These are phyloP conservation scores for Roridomyces roridus DNA, from an alignment of 768 basidiomycete genomes.

Conservation along the genomic window DNA sequence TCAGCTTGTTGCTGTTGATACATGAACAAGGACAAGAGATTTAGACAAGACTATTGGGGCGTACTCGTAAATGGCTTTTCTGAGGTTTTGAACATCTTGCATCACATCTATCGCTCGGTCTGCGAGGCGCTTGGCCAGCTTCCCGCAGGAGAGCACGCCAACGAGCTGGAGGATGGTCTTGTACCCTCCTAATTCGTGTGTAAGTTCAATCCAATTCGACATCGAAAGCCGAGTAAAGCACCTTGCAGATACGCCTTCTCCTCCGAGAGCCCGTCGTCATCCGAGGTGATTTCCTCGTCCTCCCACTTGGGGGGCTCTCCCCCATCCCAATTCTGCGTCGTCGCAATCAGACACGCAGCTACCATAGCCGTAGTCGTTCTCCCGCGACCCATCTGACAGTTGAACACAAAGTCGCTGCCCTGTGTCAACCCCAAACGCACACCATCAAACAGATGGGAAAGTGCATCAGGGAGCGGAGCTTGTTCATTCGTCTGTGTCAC, in stretches of 20 bases:
- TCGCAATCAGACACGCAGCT: slow-evolving; percentile 85
- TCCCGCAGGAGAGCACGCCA: slow-evolving; percentile 89
- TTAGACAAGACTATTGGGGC: slow-evolving; percentile 32
- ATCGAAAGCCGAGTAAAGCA: slow-evolving; percentile 34
- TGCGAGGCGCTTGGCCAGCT: slow-evolving; percentile 88
- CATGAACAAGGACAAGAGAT: slow-evolving; percentile 5
- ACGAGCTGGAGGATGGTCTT: slow-evolving; percentile 96
- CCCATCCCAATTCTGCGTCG: slow-evolving; percentile 64
- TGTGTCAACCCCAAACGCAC: slow-evolving; percentile 62
- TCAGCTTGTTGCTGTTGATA: slow-evolving; percentile 81
- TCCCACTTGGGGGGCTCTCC: slow-evolving; percentile 43
- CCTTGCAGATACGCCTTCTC: slow-evolving; percentile 91
- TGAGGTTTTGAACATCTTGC: slow-evolving; percentile 96
- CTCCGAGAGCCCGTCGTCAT: slow-evolving; percentile 83
- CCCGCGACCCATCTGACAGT: slow-evolving; percentile 95
- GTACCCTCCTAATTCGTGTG: slow-evolving; percentile 78
- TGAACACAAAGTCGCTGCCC: slow-evolving; percentile 87
- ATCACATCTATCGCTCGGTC: slow-evolving; percentile 90
- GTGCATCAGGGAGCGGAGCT: slow-evolving; percentile 89
- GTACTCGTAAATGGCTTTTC: slow-evolving; percentile 94
- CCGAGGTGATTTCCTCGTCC: slow-evolving; percentile 57
- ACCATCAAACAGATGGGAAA: slow-evolving; percentile 79
- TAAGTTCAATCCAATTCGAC: too few relatives aligned
- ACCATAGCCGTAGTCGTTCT: slow-evolving; percentile 98
- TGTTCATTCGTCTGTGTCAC: slow-evolving; percentile 93